Percentiles rank a stretch among this genome's conserved stretches.
These are phyloP conservation scores for Ochetophila trinervis DNA, from an alignment of 306 rosid species.

Conservation along the genomic window DNA sequence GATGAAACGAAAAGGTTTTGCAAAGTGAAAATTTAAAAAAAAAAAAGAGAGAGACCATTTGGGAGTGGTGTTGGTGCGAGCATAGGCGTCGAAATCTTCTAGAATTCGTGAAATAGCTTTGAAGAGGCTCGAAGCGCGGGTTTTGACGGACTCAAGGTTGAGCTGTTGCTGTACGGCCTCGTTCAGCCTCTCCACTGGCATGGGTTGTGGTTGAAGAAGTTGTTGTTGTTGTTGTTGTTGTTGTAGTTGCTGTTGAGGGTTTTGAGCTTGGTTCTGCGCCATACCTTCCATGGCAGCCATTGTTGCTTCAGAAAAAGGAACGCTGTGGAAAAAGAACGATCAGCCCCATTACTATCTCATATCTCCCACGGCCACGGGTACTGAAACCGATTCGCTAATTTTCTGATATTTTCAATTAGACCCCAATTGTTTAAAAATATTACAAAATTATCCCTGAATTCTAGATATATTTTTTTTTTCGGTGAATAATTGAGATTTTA, in stretches of 20 bases:
- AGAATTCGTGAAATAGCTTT: conserved; percentile 81
- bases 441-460: too few species aligned
- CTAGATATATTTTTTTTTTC: too few species aligned
- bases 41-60: conserved; percentile 46
- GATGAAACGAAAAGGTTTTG: neutral
- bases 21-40: neutral
- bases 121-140: conserved; percentile 71
- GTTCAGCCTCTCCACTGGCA: conserved; percentile 57
- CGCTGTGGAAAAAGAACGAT: too few species aligned
- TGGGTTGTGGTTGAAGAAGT: conserved; percentile 16
- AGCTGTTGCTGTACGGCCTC: conserved; percentile 82
- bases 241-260: conserved; percentile 17
- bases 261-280: conserved; percentile 33
- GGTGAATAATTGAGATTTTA: too few species aligned
- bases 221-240: conserved; percentile 29
- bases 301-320: neutral
- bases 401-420: too few species aligned
- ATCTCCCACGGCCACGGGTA: too few species aligned
- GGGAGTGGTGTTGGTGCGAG: conserved; percentile 72
- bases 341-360: too few species aligned
- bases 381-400: too few species aligned
- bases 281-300: conserved; percentile 45
- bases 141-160: conserved; percentile 72
- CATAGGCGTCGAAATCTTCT: conserved; percentile 74
- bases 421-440: too few species aligned